Evolutionary conservation across 192 early-diverging fungal species (phyloP).

Genomic region (Diversispora epigaea): DNA sequence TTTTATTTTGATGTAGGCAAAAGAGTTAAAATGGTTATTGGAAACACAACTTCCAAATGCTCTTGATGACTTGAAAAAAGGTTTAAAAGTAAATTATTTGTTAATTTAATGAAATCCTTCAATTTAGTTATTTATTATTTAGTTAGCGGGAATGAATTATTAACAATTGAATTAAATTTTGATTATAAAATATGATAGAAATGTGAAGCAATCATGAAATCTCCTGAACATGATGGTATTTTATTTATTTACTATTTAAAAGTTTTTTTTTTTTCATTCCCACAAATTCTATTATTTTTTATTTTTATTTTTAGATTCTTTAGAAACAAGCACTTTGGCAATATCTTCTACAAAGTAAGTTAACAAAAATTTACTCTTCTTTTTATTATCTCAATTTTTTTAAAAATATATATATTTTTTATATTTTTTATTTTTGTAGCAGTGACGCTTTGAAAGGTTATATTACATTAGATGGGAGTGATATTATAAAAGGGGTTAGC

Average conservation of each 20-base stretch:
- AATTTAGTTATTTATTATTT: too few species aligned
- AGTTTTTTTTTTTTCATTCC: not conserved
- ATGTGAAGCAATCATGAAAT: slow-evolving; percentile 25
- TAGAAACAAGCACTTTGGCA: too few species aligned
- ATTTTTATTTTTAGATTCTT: not conserved
- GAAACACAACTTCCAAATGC: slow-evolving; percentile 21
- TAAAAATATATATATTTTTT: not conserved
- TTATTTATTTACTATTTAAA: not conserved
- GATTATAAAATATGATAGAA: slow-evolving; percentile 8
- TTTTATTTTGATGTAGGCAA: slow-evolving; percentile 2
- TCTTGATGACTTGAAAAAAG: slow-evolving; percentile 15
- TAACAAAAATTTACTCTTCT: not conserved
- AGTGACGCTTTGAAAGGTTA: not conserved
- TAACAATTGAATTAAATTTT: too few species aligned
- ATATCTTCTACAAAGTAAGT: too few species aligned
- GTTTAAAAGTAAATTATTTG: slow-evolving; percentile 1
- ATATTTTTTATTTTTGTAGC: not conserved
- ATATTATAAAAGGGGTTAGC: too few species aligned
- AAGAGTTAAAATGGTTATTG: slow-evolving; percentile 24
- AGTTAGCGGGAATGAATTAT: too few species aligned
- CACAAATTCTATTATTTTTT: not conserved
- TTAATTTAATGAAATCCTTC: too few species aligned
- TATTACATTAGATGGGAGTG: not conserved
- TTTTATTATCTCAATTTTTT: not conserved
- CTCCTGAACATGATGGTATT: slow-evolving; percentile 10